Conservation (phyloP, 2,329 filamentous ascomycete genomes). For the Falciphora oryzae region DNA sequence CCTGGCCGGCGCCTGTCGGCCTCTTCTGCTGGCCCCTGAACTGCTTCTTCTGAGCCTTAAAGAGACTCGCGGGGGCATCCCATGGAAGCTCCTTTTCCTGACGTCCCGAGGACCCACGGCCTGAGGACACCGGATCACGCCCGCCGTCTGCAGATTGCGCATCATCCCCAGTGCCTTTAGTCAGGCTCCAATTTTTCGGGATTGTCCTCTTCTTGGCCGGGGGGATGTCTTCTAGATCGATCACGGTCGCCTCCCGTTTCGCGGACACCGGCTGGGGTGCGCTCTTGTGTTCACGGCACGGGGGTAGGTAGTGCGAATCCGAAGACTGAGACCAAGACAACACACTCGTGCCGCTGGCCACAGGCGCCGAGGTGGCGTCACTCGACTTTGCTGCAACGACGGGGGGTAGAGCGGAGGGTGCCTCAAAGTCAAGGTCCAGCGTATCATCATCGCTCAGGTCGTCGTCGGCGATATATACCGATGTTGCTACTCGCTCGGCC, state of each 20-base stretch:
- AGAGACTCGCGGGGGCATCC: slow-evolving; percentile 67
- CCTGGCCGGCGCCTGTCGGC: slow-evolving; percentile 28
- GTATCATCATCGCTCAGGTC: slow-evolving; percentile 84
- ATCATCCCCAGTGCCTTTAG: slow-evolving; percentile 30
- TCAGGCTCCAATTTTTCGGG: slow-evolving; percentile 41
- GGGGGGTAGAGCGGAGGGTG: slow-evolving; percentile 45
- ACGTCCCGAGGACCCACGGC: too few relatives aligned
- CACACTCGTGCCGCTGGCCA: slow-evolving; percentile 23
- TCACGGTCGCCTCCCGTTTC: slow-evolving; percentile 38
- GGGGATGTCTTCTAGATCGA: slow-evolving; percentile 22
- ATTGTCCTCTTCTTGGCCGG: slow-evolving; percentile 58
- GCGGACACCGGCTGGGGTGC: slow-evolving; percentile 19
- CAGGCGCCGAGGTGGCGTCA: slow-evolving; percentile 21
- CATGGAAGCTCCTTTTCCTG: slow-evolving; percentile 42
- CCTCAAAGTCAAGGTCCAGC: slow-evolving; percentile 63
- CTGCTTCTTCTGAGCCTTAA: slow-evolving; percentile 74
- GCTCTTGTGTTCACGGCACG: slow-evolving; percentile 18
- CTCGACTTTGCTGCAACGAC: slow-evolving; percentile 15
- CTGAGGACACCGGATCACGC: neutral
- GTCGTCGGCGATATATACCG: slow-evolving; percentile 65
- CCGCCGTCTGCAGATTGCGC: slow-evolving; percentile 13
- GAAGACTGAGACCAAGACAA: slow-evolving; percentile 71
- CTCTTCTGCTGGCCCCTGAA: slow-evolving; percentile 59
- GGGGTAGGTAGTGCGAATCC: slow-evolving; percentile 38
- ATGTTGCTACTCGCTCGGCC: slow-evolving; percentile 19